These are phyloP conservation scores for Gynochthodes officinalis DNA, from an alignment of 257 asterid species.

Conservation along the genomic window DNA sequence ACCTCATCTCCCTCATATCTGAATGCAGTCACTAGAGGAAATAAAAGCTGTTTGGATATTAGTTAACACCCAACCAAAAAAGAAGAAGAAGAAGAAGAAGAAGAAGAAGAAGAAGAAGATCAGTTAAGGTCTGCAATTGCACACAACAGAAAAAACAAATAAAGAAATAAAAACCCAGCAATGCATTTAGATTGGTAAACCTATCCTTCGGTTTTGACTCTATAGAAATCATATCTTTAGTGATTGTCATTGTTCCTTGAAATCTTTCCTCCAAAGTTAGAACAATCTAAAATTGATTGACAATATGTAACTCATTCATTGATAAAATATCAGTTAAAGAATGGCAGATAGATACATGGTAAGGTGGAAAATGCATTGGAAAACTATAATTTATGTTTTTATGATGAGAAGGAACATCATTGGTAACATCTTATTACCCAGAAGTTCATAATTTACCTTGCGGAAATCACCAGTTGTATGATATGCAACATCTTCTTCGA, in stretches of 20 bases:
- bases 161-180: constrained; percentile 31
- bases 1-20: constrained; percentile 81
- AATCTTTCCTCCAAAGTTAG: neutral
- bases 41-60: constrained; percentile 59
- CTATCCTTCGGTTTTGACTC: neutral
- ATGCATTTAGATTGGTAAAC: neutral
- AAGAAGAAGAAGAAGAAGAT: neutral
- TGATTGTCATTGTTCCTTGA: neutral
- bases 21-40: constrained; percentile 81
- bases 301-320: neutral
- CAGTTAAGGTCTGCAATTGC: neutral
- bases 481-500: constrained; percentile 79
- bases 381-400: neutral
- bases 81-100: no score
- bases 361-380: neutral
- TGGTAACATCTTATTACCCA: neutral
- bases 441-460: constrained; percentile 41
- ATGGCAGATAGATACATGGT: neutral
- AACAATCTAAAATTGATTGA: neutral
- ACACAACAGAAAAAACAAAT: neutral
- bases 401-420: neutral
- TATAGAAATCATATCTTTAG: neutral
- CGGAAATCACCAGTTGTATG: constrained; percentile 72
- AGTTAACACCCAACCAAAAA: neutral
- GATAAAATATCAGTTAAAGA: neutral